Conservation (phyloP, 805 yeast genomes). For the Barnettozyma botsteinii region DNA sequence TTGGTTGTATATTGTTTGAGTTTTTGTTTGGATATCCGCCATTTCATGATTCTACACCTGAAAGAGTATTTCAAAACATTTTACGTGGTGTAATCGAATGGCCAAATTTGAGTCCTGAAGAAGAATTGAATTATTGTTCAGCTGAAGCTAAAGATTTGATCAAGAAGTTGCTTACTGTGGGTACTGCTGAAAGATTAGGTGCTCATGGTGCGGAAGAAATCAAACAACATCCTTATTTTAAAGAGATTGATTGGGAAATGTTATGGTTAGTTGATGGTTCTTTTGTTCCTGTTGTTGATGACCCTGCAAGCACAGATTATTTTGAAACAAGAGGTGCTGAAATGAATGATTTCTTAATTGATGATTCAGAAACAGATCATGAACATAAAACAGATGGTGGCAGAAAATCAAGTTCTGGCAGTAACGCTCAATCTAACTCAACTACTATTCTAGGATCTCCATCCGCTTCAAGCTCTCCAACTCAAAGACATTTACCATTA, state of each 20-base stretch:
- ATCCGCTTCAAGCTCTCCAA: constrained; percentile 29
- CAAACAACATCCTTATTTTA: constrained; percentile 71
- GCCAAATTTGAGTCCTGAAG: constrained; percentile 59
- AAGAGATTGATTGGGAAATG: constrained; percentile 65
- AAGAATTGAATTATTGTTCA: constrained; percentile 51
- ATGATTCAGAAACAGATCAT: constrained; percentile 28
- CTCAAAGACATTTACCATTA: constrained; percentile 34
- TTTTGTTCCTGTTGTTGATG: constrained; percentile 71
- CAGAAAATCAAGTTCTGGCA: neutral
- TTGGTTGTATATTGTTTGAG: constrained; percentile 93
- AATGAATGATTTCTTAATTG: constrained; percentile 51
- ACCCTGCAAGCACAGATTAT: constrained; percentile 87
- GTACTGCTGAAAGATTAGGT: constrained; percentile 70
- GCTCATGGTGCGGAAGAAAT: constrained; percentile 75
- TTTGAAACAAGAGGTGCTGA: constrained; percentile 89
- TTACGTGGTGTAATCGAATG: constrained; percentile 70
- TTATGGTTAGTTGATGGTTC: constrained; percentile 69
- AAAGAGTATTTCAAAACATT: constrained; percentile 77
- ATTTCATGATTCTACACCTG: constrained; percentile 77
- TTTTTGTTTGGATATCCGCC: constrained; percentile 93
- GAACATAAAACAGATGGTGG: constrained; percentile 23
- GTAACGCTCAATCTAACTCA: constrained; percentile 11
- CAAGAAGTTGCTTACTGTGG: constrained; percentile 49
- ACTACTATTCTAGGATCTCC: constrained; percentile 26
- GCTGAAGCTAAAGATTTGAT: constrained; percentile 74